These are phyloP conservation scores for Tylopilus balloui DNA, from an alignment of 768 basidiomycete species.

Conservation along the genomic window DNA sequence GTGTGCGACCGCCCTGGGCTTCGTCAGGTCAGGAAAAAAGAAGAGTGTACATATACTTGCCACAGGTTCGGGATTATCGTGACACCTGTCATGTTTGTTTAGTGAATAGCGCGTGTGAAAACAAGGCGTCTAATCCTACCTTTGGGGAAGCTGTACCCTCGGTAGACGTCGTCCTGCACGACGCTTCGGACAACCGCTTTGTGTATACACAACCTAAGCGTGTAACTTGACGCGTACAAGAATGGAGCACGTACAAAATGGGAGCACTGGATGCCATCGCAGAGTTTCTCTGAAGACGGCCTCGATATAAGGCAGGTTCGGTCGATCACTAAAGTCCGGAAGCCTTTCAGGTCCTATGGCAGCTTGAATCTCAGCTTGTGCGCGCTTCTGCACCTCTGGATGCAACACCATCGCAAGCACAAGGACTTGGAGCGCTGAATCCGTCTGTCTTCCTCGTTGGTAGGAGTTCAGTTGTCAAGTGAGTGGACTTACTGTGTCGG, in stretches of 20 bases:
- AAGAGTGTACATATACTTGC: background rate
- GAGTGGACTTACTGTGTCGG: conserved; percentile 4
- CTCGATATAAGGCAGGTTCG: conserved; percentile 2
- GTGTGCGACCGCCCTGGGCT: conserved; percentile 4
- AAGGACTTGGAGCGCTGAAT: background rate
- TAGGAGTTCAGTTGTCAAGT: background rate
- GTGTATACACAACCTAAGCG: background rate
- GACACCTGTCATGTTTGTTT: background rate
- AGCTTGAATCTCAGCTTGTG: conserved; percentile 4
- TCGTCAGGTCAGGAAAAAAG: background rate
- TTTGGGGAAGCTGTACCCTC: conserved; percentile 9
- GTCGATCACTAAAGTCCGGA: background rate
- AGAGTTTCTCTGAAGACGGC: conserved; percentile 5
- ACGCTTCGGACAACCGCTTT: conserved; percentile 7
- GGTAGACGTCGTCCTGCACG: conserved; percentile 6
- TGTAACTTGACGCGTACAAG: background rate
- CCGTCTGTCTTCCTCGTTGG: conserved; percentile 1
- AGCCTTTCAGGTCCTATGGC: conserved; percentile 7
- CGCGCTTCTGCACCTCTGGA: conserved; percentile 8
- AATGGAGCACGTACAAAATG: conserved; percentile 1
- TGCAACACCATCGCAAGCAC: conserved; percentile 7
- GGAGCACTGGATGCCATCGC: conserved; percentile 7
- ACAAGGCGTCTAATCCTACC: background rate
- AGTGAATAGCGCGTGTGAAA: background rate
- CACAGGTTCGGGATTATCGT: conserved; percentile 8